Base-by-base conservation (phyloP, 169 alveolate species). In the Plasmodium chabaudi region DNA sequence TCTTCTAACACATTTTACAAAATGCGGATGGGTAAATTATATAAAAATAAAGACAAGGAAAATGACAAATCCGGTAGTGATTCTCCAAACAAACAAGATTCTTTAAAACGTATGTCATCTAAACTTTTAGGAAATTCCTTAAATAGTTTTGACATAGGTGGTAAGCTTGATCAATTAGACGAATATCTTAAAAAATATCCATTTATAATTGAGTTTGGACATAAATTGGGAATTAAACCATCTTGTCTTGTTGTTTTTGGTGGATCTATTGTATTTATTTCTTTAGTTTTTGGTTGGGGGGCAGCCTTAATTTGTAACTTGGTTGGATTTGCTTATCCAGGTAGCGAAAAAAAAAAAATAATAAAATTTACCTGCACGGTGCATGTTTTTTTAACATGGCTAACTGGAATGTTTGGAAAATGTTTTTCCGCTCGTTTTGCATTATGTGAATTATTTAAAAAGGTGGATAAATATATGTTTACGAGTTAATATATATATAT, bases 241-340 rank as follows among this genome's bases (percentile, higher is more conserved):
- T 87, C 93, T 12, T 91, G 87, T 71, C 21, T 91, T 15, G 42
- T 91, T 55, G 88, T 91, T 6, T 82, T 77, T 27, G 60, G 61
- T 39, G 64, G 49, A 25, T 19, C 46, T 1, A 56, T 75, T 23
- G 39, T 86, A 42, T 55, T 87, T 25, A n/a, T 91, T 68, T 88
- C 87, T 2, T 71, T 91, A 1, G 61, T 88, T 49, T 88, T 91
- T 59, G 94, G 94, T 0, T 91, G 92, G 91, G 94, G 93, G 4
- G 94, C 93, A n/a, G 94, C 94, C 49, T 49, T 91, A 49, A 91
- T 91, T 27, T 91, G 94, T 21, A 91, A 74, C 51, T 39, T 91
- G 13, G 87, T 91, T 56, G 94, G 94, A 15, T 91, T 91, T 70
- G 84, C 92, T 4, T 91, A 91, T 56, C 94, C 94, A 51, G 88